These are phyloP conservation scores for Erodium trifolium DNA, from an alignment of 441 rosid genomes.

Conservation along the genomic window DNA sequence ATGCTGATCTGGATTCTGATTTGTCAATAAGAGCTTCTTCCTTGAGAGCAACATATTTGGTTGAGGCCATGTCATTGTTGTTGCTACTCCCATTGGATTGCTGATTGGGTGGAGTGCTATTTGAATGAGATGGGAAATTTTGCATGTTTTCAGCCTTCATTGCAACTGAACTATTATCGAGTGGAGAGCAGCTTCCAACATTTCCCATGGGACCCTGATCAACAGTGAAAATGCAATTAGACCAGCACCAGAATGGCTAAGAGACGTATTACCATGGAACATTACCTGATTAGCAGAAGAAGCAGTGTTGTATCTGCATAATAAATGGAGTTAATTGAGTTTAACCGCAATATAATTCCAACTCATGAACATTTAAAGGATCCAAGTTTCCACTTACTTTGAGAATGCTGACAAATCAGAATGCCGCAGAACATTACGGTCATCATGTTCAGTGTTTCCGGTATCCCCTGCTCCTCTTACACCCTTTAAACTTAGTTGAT, in stretches of 20 bases:
- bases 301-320: slow-evolving; percentile 48
- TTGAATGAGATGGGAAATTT: slow-evolving; percentile 37
- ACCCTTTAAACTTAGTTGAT: slow-evolving; percentile 38
- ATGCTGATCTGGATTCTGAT: slow-evolving; percentile 31
- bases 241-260: no score
- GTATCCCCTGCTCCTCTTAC: slow-evolving; percentile 30
- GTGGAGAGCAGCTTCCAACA: slow-evolving; percentile 55
- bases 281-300: slow-evolving; percentile 54
- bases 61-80: slow-evolving; percentile 45
- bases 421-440: slow-evolving; percentile 46
- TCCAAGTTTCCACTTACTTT: slow-evolving; percentile 34
- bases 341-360: slow-evolving; percentile 11
- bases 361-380: slow-evolving; percentile 2
- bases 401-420: slow-evolving; percentile 67
- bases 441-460: slow-evolving; percentile 31
- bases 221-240: slow-evolving; percentile 17
- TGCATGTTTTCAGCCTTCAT: slow-evolving; percentile 31
- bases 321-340: slow-evolving; percentile 2
- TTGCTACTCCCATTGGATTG: slow-evolving; percentile 52
- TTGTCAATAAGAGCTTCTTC: slow-evolving; percentile 33
- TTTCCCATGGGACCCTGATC: slow-evolving; percentile 43
- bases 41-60: slow-evolving; percentile 37
- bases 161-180: slow-evolving; percentile 38
- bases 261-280: not conserved
- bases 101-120: slow-evolving; percentile 35